A percentile compares a stretch with the other conserved stretches of the same genome.
phyloP scores from a whole-genome alignment of 257 asterid genomes.

The Pogostemon cablin region DNA sequence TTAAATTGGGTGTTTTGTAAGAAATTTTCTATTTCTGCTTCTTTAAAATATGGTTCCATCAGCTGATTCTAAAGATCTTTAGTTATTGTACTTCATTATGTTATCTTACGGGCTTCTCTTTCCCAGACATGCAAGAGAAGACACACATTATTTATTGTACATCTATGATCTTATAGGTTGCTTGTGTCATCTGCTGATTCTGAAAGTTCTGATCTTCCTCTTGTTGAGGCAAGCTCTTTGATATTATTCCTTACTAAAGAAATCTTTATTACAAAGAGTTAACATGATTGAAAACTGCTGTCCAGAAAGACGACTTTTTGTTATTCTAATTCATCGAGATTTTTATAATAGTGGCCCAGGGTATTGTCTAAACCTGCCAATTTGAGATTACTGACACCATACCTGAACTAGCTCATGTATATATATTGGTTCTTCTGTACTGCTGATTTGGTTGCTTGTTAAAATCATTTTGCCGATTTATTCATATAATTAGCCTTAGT shows the following conservation, averaged over 20 bases:
- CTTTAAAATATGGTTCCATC: slow-evolving; percentile 10
- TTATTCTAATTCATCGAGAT: slow-evolving; percentile 4
- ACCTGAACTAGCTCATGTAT: slow-evolving; percentile 7
- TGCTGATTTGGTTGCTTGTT: slow-evolving; percentile 32
- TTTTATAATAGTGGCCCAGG: neutral
- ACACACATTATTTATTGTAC: too few relatives aligned
- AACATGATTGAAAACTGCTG: neutral
- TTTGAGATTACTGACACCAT: slow-evolving; percentile 11
- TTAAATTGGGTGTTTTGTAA: neutral
- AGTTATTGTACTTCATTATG: slow-evolving; percentile 13
- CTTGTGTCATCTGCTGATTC: slow-evolving; percentile 50
- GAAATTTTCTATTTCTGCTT: neutral
- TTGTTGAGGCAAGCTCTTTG: slow-evolving; percentile 65
- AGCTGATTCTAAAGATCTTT: slow-evolving; percentile 16
- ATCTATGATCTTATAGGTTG: too few relatives aligned
- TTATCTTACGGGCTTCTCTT: slow-evolving; percentile 19
- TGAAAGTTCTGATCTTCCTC: slow-evolving; percentile 69
- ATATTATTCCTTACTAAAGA: slow-evolving; percentile 19
- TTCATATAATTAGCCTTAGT: slow-evolving; percentile 6
- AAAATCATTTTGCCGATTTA: slow-evolving; percentile 35
- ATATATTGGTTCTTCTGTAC: slow-evolving; percentile 16
- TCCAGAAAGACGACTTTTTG: neutral
- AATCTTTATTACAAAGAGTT: slow-evolving; percentile 11
- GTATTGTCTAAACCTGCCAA: slow-evolving; percentile 44
- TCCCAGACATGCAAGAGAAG: too few relatives aligned